These are phyloP conservation scores for Kitagawia praeruptora DNA, from an alignment of 129 eudicot genomes.

Conservation along the genomic window DNA sequence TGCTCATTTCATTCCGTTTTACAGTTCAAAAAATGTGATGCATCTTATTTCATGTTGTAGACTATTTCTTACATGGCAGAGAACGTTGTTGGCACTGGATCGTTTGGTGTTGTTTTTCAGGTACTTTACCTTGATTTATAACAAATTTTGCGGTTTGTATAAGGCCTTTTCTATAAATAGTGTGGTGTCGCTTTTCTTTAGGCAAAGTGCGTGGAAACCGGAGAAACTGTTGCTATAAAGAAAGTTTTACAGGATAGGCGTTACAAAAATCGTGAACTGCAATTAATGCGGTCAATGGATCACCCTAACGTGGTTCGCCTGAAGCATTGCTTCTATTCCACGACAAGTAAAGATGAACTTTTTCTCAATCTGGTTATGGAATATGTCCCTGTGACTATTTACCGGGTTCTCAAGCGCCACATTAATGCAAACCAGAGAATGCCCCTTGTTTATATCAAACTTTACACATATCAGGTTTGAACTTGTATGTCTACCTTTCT, in stretches of 20 bases:
- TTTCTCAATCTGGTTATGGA: constrained; percentile 76
- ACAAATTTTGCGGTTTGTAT: background rate
- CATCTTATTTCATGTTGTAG: constrained; percentile 23
- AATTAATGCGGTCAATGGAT: constrained; percentile 67
- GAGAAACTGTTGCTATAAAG: constrained; percentile 69
- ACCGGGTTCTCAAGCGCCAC: constrained; percentile 53
- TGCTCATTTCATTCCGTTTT: background rate
- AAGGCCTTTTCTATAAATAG: constrained; percentile 5
- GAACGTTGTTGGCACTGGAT: constrained; percentile 75
- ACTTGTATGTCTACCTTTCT: background rate
- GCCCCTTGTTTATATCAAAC: constrained; percentile 74
- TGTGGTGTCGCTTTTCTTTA: constrained; percentile 13
- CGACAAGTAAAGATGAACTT: constrained; percentile 72
- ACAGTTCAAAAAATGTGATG: background rate
- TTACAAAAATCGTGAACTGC: constrained; percentile 67
- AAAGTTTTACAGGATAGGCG: constrained; percentile 65
- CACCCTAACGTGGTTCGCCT: constrained; percentile 66
- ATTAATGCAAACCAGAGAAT: constrained; percentile 56
- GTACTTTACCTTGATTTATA: constrained; percentile 18
- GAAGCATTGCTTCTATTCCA: constrained; percentile 74
- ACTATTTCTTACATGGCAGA: constrained; percentile 83
- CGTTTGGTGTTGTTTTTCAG: constrained; percentile 86
- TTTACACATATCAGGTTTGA: constrained; percentile 62
- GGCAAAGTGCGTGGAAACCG: constrained; percentile 82
- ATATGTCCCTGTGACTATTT: constrained; percentile 69